Conservation (phyloP, 192 early-diverging fungal genomes). For the Dimargaris cristalligena region DNA sequence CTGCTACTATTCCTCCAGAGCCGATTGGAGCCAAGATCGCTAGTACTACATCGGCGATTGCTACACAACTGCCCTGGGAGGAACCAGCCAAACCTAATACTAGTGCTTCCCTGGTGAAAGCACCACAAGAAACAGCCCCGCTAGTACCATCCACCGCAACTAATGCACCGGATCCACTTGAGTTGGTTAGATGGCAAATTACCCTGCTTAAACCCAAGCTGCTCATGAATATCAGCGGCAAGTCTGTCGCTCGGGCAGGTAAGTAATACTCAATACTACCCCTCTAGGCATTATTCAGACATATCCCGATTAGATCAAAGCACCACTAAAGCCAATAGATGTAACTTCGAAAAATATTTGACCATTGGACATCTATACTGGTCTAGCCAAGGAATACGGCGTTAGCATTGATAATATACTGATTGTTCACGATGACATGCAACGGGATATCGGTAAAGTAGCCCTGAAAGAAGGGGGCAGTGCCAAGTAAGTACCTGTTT, state of each 20-base stretch:
- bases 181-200: slow-evolving; percentile 20
- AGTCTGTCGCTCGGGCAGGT: slow-evolving; percentile 42
- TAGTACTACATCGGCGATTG: neutral
- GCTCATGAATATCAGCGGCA: slow-evolving; percentile 55
- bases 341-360: neutral
- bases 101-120: neutral
- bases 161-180: neutral
- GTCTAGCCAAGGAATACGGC: slow-evolving; percentile 25
- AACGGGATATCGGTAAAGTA: slow-evolving; percentile 42
- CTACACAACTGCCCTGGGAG: neutral
- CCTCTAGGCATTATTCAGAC: neutral
- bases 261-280: slow-evolving; percentile 13
- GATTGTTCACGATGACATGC: slow-evolving; percentile 58
- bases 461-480: slow-evolving; percentile 41
- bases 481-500: slow-evolving; percentile 26
- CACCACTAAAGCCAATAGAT: neutral
- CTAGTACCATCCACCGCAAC: neutral
- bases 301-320: neutral
- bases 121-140: neutral
- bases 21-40: neutral
- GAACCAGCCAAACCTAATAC: neutral
- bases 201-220: slow-evolving; percentile 43
- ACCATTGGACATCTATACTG: neutral
- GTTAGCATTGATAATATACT: slow-evolving; percentile 28
- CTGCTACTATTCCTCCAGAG: neutral